Evolutionary conservation across 2,329 filamentous ascomycete species (phyloP).

Genomic region (Neobulgaria alba): DNA sequence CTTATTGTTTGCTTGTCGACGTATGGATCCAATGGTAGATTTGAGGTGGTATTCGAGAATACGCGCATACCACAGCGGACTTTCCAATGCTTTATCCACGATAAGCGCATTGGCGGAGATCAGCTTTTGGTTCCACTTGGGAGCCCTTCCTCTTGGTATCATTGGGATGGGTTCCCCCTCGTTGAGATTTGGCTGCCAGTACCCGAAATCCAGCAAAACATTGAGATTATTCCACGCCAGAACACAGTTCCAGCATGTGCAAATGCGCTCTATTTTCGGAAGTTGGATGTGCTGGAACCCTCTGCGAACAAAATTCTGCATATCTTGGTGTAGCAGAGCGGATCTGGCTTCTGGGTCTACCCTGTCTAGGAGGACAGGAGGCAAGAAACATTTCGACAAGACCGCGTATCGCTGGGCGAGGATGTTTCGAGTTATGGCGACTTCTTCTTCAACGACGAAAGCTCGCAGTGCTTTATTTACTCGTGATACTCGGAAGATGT

Average conservation of each 20-base stretch:
- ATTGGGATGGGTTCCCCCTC: constrained; percentile 42
- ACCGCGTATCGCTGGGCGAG: constrained; percentile 39
- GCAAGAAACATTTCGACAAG: constrained; percentile 42
- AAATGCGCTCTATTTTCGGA: constrained; percentile 39
- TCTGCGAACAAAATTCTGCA: constrained; percentile 40
- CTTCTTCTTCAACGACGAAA: constrained; percentile 38
- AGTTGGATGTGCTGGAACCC: constrained; percentile 43
- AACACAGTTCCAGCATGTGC: constrained; percentile 48
- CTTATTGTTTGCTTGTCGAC: constrained; percentile 39
- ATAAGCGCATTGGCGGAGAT: constrained; percentile 35
- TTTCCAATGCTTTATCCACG: constrained; percentile 37
- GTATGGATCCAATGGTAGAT: constrained; percentile 37
- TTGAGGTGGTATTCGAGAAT: constrained; percentile 40
- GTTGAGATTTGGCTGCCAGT: constrained; percentile 46
- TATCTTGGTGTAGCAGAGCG: constrained; percentile 33
- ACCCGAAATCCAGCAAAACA: constrained; percentile 45
- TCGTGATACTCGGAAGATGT: constrained; percentile 38
- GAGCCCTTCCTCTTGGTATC: constrained; percentile 38
- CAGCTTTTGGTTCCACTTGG: constrained; percentile 42
- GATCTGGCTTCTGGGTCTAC: constrained; percentile 31
- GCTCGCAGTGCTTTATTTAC: constrained; percentile 34
- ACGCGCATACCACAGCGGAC: constrained; percentile 42
- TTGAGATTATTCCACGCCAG: constrained; percentile 48
- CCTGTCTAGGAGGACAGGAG: constrained; percentile 37
- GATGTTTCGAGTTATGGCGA: constrained; percentile 36